phyloP scores from a whole-genome alignment of 495 filamentous ascomycete genomes.

The Hypoxylon rickii region DNA sequence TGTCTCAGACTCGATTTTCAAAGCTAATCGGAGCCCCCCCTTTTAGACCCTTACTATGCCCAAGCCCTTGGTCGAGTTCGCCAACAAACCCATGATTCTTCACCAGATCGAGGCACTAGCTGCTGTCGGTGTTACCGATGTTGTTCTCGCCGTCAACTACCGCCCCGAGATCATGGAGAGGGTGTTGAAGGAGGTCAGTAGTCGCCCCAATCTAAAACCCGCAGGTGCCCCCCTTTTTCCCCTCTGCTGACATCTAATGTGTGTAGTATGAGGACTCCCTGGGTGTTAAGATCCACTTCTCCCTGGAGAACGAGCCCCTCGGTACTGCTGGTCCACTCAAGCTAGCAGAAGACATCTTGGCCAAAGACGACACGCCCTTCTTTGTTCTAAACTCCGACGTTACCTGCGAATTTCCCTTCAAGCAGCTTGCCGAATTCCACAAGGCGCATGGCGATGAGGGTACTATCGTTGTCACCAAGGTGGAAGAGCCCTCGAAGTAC shows the following conservation, averaged over 20 bases:
- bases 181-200: conserved; percentile 57
- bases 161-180: conserved; percentile 93
- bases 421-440: conserved; percentile 88
- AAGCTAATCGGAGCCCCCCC: conserved; percentile 34
- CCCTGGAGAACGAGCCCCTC: conserved; percentile 91
- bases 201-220: conserved; percentile 12
- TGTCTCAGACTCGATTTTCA: conserved; percentile 8
- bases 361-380: conserved; percentile 91
- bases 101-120: conserved; percentile 97
- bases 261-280: conserved; percentile 86
- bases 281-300: conserved; percentile 93
- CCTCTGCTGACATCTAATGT: conserved; percentile 14
- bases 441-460: conserved; percentile 91
- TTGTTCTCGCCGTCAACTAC: conserved; percentile 98
- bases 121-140: conserved; percentile 94
- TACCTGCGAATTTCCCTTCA: conserved; percentile 97
- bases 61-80: conserved; percentile 97
- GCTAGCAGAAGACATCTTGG: conserved; percentile 90
- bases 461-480: conserved; percentile 98
- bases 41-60: conserved; percentile 97
- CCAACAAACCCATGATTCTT: conserved; percentile 97
- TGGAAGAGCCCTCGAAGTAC: conserved; percentile 98
- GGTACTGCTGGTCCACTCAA: conserved; percentile 96
- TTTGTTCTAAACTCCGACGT: conserved; percentile 99
- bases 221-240: not conserved